Evolutionary conservation across 257 asterid genomes (phyloP).

Genomic region (Phtheirospermum japonicum): DNA sequence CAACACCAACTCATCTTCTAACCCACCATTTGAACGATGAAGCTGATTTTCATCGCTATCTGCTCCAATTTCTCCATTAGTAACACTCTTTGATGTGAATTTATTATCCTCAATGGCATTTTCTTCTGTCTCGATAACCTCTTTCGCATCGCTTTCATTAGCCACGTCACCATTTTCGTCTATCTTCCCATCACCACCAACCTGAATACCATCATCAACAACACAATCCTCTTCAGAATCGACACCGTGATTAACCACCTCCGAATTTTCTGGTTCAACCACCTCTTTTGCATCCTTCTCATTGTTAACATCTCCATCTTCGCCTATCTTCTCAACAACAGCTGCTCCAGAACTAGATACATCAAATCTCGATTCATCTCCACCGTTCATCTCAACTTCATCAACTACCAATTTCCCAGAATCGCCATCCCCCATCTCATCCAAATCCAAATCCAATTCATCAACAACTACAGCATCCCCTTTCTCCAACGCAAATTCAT

Average conservation of each 20-base stretch:
- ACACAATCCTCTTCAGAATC: no score
- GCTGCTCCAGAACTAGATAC: slow-evolving; percentile 31
- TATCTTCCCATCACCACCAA: no score
- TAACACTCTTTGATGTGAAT: background rate
- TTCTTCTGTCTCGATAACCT: slow-evolving; percentile 20
- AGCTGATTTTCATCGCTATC: background rate
- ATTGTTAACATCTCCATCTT: background rate
- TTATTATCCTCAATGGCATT: no score
- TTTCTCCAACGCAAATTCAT: no score
- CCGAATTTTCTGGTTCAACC: background rate
- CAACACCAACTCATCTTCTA: slow-evolving; percentile 5
- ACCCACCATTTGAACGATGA: slow-evolving; percentile 20
- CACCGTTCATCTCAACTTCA: no score
- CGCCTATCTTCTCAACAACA: slow-evolving; percentile 32
- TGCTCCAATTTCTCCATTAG: slow-evolving; percentile 27
- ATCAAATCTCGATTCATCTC: slow-evolving; percentile 19
- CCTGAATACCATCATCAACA: no score
- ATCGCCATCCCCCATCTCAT: slow-evolving; percentile 21
- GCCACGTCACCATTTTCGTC: slow-evolving; percentile 28
- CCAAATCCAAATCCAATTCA: slow-evolving; percentile 26
- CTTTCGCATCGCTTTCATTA: slow-evolving; percentile 24
- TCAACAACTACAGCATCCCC: background rate
- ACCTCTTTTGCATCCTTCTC: no score
- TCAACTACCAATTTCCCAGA: slow-evolving; percentile 1
- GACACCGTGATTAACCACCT: no score